Evolutionary conservation across 169 alveolate genomes (phyloP).

Genomic region (Cryptosporidium canis): DNA sequence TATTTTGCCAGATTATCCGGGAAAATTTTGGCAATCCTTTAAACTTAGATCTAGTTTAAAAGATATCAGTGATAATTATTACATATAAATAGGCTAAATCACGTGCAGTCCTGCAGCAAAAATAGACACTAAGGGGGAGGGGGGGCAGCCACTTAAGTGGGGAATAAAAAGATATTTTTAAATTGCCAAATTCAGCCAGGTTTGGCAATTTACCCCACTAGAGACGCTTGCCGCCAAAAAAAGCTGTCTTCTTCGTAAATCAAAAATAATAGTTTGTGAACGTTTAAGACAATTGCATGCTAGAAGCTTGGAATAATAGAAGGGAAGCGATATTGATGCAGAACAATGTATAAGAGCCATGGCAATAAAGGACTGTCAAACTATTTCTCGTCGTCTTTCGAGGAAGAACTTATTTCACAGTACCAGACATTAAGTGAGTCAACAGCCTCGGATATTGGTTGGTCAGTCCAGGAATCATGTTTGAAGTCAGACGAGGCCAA

Average conservation of each 20-base stretch:
- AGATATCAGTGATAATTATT: neutral
- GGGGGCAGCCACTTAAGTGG: neutral
- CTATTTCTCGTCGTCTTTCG: conserved; percentile 64
- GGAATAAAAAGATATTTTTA: neutral
- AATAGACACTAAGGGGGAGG: too few species aligned
- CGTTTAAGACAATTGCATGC: conserved; percentile 37
- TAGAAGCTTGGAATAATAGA: conserved; percentile 10
- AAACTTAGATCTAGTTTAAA: neutral
- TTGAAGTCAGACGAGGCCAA: conserved; percentile 21
- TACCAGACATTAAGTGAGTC: conserved; percentile 45
- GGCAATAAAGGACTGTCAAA: conserved; percentile 56
- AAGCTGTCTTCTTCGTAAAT: conserved; percentile 59
- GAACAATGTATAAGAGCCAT: conserved; percentile 70
- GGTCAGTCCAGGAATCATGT: conserved; percentile 65
- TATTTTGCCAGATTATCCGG: too few species aligned
- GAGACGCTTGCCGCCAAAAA: conserved; percentile 73
- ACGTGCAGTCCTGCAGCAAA: neutral
- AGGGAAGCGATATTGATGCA: conserved; percentile 40
- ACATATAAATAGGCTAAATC: neutral
- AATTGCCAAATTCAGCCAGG: conserved; percentile 11
- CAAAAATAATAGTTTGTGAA: conserved; percentile 37
- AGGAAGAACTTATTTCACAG: conserved; percentile 34
- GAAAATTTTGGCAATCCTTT: neutral
- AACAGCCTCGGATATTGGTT: conserved; percentile 72
- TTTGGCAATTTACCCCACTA: conserved; percentile 61